Evolutionary conservation across 768 basidiomycete genomes (phyloP).

Genomic region (Daedaleopsis nitida): DNA sequence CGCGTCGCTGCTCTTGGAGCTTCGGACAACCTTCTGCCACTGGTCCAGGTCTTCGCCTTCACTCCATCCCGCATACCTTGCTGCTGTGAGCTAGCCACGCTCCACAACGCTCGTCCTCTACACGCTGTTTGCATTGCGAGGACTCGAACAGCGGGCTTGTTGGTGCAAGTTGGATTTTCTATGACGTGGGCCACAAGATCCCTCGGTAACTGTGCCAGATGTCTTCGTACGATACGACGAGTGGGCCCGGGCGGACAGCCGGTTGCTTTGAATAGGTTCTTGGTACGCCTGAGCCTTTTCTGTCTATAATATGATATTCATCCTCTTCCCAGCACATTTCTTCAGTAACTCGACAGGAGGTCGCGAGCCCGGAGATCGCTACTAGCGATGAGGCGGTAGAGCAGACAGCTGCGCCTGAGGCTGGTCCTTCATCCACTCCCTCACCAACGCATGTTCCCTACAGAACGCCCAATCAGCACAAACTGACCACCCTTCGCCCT

Average conservation of each 20-base stretch:
- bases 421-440: too few species aligned
- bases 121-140: too few species aligned
- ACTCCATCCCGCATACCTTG: too few species aligned
- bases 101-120: too few species aligned
- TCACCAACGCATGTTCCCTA: too few species aligned
- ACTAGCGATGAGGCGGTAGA: background rate
- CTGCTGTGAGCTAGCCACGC: too few species aligned
- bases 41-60: too few species aligned
- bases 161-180: background rate
- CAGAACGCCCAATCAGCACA: background rate
- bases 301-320: background rate
- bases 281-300: background rate
- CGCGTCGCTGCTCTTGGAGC: too few species aligned
- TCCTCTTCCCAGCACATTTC: background rate
- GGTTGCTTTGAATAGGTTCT: background rate
- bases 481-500: background rate
- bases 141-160: too few species aligned
- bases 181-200: background rate
- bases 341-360: background rate
- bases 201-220: background rate
- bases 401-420: background rate
- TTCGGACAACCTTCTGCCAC: too few species aligned
- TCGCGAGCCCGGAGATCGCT: background rate
- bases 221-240: background rate
- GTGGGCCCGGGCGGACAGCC: background rate